phyloP scores from a whole-genome alignment of 345 rosid species.

The Moringa oleifera region DNA sequence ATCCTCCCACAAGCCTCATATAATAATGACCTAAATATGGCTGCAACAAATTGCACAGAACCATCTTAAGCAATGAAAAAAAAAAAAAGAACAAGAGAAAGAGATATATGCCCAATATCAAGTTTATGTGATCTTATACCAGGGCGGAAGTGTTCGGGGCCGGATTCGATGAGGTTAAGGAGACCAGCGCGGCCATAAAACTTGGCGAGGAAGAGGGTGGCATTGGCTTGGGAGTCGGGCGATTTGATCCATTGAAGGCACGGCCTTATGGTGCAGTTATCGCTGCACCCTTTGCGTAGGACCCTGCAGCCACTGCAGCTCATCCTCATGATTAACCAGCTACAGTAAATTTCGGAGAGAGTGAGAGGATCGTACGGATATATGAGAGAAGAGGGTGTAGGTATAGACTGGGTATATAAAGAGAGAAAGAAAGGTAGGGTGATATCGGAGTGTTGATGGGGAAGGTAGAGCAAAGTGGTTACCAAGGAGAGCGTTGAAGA shows the following conservation, averaged over 20 bases:
- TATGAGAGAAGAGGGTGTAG: not conserved
- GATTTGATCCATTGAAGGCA: slow-evolving; percentile 66
- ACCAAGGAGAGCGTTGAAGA: no score
- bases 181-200: slow-evolving; percentile 77
- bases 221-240: slow-evolving; percentile 65
- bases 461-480: not conserved
- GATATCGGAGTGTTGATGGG: no score
- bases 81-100: not conserved
- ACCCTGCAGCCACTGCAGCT: slow-evolving; percentile 75
- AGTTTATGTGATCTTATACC: not conserved
- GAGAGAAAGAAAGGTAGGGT: not conserved
- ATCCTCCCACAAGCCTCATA: slow-evolving; percentile 68
- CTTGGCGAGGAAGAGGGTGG: slow-evolving; percentile 71
- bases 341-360: not conserved
- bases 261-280: slow-evolving; percentile 56
- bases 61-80: not conserved
- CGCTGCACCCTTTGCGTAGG: slow-evolving; percentile 63
- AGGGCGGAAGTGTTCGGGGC: slow-evolving; percentile 59
- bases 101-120: no score
- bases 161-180: slow-evolving; percentile 59
- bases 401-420: not conserved
- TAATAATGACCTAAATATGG: slow-evolving; percentile 49
- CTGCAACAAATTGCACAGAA: slow-evolving; percentile 14
- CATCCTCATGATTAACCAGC: slow-evolving; percentile 28
- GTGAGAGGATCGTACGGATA: not conserved